Percentiles rank a stretch among this genome's conserved stretches.
Conservation (phyloP, 169 alveolate genomes). For the Blepharisma undulans region DNA sequence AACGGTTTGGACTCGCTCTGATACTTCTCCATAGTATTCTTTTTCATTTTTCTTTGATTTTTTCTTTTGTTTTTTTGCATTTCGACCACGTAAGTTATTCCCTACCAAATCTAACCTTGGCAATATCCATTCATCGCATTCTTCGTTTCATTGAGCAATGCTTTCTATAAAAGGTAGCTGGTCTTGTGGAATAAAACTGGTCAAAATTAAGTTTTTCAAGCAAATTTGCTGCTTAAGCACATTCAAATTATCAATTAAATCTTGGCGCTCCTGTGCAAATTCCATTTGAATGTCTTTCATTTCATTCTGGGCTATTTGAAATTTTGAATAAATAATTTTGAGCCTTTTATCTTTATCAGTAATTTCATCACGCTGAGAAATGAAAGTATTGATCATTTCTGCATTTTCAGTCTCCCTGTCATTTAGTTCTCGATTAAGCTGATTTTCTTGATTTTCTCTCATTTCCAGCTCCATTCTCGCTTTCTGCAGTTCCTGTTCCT, state of each 20-base stretch:
- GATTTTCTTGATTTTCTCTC: slow-evolving; percentile 38
- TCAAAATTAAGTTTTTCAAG: slow-evolving; percentile 69
- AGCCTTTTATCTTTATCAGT: background rate
- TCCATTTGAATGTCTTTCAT: slow-evolving; percentile 78
- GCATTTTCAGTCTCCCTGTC: slow-evolving; percentile 54
- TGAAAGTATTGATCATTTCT: slow-evolving; percentile 50
- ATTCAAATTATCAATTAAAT: slow-evolving; percentile 76
- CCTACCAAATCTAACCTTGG: slow-evolving; percentile 64
- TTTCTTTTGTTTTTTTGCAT: background rate
- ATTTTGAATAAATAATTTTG: slow-evolving; percentile 66
- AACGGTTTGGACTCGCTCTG: slow-evolving; percentile 10
- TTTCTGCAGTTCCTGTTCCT: slow-evolving; percentile 80
- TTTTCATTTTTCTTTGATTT: slow-evolving; percentile 39
- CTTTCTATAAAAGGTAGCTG: slow-evolving; percentile 59
- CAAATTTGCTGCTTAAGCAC: slow-evolving; percentile 68
- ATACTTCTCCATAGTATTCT: slow-evolving; percentile 41
- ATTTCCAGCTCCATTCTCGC: slow-evolving; percentile 47
- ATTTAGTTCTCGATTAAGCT: slow-evolving; percentile 31
- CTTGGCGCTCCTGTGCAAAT: slow-evolving; percentile 77
- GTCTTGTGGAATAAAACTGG: slow-evolving; percentile 77
- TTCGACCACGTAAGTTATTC: background rate
- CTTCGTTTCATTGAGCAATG: slow-evolving; percentile 69
- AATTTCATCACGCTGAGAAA: slow-evolving; percentile 66
- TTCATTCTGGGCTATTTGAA: slow-evolving; percentile 69
- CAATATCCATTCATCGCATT: slow-evolving; percentile 69